These are phyloP conservation scores for Rosa persica DNA, from an alignment of 306 rosid species.

Conservation along the genomic window DNA sequence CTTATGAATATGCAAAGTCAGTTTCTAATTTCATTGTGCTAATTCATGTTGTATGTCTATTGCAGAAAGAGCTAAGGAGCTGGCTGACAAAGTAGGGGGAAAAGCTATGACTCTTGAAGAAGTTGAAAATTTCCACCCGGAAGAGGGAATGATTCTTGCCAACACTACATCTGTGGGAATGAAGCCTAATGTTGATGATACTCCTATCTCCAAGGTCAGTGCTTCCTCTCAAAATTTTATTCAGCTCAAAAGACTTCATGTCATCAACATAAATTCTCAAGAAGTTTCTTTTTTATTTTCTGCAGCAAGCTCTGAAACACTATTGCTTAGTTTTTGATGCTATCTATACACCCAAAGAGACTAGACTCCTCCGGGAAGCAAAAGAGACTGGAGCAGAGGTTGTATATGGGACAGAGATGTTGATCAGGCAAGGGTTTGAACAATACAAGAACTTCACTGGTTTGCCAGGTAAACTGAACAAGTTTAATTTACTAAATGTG, in stretches of 20 bases:
- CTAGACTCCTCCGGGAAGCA: slow-evolving; percentile 43
- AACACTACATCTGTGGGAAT: slow-evolving; percentile 38
- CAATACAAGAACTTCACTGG: slow-evolving; percentile 54
- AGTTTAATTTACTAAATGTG: neutral
- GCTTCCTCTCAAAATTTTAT: neutral
- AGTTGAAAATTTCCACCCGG: slow-evolving; percentile 32
- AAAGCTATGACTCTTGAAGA: slow-evolving; percentile 42
- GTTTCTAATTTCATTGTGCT: neutral
- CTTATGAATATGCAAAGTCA: neutral
- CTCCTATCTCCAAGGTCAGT: slow-evolving; percentile 28
- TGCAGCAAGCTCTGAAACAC: slow-evolving; percentile 43
- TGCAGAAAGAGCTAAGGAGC: slow-evolving; percentile 44
- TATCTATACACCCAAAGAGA: slow-evolving; percentile 51
- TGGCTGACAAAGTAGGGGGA: slow-evolving; percentile 46
- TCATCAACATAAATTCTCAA: neutral
- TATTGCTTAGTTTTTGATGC: slow-evolving; percentile 57
- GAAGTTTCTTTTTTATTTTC: neutral
- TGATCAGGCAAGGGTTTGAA: slow-evolving; percentile 49
- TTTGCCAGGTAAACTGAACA: slow-evolving; percentile 36
- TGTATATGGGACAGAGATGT: slow-evolving; percentile 51
- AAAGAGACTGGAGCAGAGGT: slow-evolving; percentile 39
- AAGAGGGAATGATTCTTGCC: slow-evolving; percentile 34
- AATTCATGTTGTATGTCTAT: neutral
- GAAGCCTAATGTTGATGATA: slow-evolving; percentile 31
- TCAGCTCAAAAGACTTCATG: neutral